phyloP scores from a whole-genome alignment of 352 stramenopile species.

The Phytophthora agathidicida region DNA sequence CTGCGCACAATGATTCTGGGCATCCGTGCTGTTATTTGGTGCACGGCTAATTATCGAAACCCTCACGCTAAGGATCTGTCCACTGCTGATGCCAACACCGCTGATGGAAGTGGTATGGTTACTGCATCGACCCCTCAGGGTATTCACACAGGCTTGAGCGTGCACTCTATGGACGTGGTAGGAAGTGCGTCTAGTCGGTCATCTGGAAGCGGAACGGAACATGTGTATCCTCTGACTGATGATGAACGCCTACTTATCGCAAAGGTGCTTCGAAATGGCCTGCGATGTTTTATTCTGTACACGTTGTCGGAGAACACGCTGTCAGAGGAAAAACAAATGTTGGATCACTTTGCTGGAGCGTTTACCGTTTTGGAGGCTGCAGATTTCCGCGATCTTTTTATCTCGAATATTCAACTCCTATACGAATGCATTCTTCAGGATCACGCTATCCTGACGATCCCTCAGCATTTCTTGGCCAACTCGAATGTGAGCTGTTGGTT shows the following conservation, averaged over 20 bases:
- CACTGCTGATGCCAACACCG: conserved; percentile 66
- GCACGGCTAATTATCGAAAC: conserved; percentile 94
- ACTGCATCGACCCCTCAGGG: conserved; percentile 23
- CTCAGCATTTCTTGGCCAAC: conserved; percentile 95
- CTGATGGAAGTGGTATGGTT: conserved; percentile 37
- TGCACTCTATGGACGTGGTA: conserved; percentile 26
- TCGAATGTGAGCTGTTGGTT: conserved; percentile 95
- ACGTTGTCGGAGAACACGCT: conserved; percentile 88
- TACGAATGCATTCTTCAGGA: conserved; percentile 95
- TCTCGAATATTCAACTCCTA: conserved; percentile 90
- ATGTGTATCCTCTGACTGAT: conserved; percentile 89
- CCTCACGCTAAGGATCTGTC: conserved; percentile 86
- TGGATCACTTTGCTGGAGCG: conserved; percentile 96
- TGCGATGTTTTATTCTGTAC: conserved; percentile 95
- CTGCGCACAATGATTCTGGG: conserved; percentile 97
- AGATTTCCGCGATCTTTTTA: conserved; percentile 93
- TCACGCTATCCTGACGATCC: conserved; percentile 93
- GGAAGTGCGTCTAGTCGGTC: conserved; percentile 18
- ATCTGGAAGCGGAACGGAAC: conserved; percentile 29
- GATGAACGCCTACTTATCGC: conserved; percentile 93
- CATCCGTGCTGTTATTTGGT: conserved; percentile 98
- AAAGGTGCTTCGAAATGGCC: conserved; percentile 93
- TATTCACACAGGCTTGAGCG: conserved; percentile 16
- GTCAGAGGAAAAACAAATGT: conserved; percentile 94
- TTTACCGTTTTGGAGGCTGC: conserved; percentile 96